phyloP scores from a whole-genome alignment of 106 monocot species.

The Acorus calamus region DNA sequence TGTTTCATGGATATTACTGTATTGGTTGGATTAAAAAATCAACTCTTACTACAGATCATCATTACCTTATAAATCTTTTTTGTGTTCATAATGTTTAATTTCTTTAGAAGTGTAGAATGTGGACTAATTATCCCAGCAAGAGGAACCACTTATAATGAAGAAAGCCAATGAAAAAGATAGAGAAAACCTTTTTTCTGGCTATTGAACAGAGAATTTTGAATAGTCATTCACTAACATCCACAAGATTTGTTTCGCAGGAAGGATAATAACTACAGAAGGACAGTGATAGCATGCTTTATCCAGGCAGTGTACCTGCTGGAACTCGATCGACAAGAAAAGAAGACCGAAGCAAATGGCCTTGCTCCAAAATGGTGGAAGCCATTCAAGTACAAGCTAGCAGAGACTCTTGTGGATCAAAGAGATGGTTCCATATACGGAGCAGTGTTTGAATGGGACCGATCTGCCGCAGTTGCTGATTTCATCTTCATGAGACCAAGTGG shows the following conservation, averaged over 20 bases:
- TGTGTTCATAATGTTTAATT: no score
- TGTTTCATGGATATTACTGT: no score
- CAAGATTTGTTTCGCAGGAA: conserved; percentile 16
- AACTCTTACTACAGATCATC: no score
- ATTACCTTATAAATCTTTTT: no score
- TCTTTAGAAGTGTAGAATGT: no score
- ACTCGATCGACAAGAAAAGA: conserved; percentile 31
- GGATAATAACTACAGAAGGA: conserved; percentile 40
- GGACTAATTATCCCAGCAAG: no score
- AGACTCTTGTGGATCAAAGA: conserved; percentile 24
- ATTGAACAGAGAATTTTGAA: background rate
- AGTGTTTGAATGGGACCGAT: conserved; percentile 34
- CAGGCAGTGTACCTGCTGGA: conserved; percentile 41
- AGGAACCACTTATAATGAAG: no score
- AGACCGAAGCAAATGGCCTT: conserved; percentile 25
- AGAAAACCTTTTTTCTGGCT: no score
- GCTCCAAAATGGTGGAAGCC: conserved; percentile 43
- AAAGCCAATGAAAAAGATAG: no score
- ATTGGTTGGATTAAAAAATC: no score
- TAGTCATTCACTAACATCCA: background rate
- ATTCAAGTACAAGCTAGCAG: conserved; percentile 29
- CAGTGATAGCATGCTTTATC: conserved; percentile 48
- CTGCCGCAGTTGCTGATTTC: conserved; percentile 23
- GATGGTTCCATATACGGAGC: conserved; percentile 48
- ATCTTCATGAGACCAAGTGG: conserved; percentile 28